Evolutionary conservation across 2,329 filamentous ascomycete species (phyloP), one percentile per base, ranked within the genome.

Genomic region (Colletotrichum magnum): DNA sequence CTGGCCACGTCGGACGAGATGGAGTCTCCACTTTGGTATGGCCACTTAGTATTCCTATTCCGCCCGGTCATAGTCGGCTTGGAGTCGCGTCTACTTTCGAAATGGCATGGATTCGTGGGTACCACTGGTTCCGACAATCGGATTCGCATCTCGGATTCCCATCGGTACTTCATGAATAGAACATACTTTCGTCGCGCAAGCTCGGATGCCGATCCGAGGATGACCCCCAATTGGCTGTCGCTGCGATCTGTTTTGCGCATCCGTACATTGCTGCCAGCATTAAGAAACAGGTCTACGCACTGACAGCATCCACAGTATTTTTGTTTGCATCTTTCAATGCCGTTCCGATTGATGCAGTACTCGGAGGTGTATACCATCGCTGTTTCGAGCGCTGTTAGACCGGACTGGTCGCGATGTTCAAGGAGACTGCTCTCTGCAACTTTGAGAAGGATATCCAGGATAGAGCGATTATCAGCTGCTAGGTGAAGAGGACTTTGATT

Each of bases 291-390:
- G 2, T 60, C 47, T 4, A 15, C n/a, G 18, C 28, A 52, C 1
- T 16, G 1, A 9, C 32, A 51, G 15, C 47, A 41, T 2, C n/a
- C 18, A 18, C 58, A 60, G 9, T 47, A 4, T 2, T 18, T n/a
- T 1, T 3, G 12, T 16, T 5, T 36, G 13, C 58, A 51, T 7
- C 13, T 10, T 4, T 4, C 4, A 5, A 6, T 1, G 2, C 10
- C 2, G 2, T 0, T 24, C 6, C 15, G 4, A 2, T 50, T 51
- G 5, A 39, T 16, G 21, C 58, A 60, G 0, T 21, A 0, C 0
- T 0, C 1, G 6, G 15, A 43, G 13, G n/a, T 60, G 5, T 39
- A 15, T 6, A 2, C 3, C 45, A 60, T 51, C 2, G 47, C 18
- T 0, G 5, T 26, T 3, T 60, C 58, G 6, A 60, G 28, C 7